Percentiles rank a stretch among this genome's conserved stretches.
phyloP scores from a whole-genome alignment of 768 basidiomycete genomes.

The Leccinum fibrillosum region DNA sequence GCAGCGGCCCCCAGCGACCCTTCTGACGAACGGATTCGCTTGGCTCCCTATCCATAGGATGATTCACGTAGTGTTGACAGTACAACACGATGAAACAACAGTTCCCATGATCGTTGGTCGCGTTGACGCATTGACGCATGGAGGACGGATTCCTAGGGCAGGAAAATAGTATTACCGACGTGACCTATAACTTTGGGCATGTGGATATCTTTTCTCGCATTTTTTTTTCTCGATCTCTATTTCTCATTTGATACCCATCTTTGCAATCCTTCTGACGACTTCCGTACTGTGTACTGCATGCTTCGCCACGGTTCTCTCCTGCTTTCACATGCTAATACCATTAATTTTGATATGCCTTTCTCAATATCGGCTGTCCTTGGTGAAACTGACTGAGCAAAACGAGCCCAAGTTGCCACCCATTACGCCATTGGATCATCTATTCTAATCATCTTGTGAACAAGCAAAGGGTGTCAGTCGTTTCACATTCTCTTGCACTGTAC shows the following conservation, averaged over 20 bases:
- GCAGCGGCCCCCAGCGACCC: constrained; percentile 5
- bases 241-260: background rate
- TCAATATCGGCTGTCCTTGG: background rate
- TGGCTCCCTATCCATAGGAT: constrained; percentile 36
- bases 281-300: background rate
- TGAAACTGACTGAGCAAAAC: background rate
- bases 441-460: background rate
- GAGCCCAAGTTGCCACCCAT: background rate
- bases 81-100: constrained; percentile 1
- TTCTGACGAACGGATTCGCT: constrained; percentile 37
- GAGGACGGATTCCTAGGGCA: background rate
- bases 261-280: background rate
- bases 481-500: background rate
- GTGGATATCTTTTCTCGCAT: background rate
- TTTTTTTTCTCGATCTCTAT: background rate
- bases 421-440: background rate
- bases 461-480: background rate
- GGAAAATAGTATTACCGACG: background rate
- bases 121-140: background rate
- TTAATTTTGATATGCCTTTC: background rate
- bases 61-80: constrained; percentile 9
- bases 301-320: background rate
- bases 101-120: background rate
- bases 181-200: background rate
- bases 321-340: background rate